Percentiles rank a stretch among this genome's conserved stretches.
phyloP scores from a whole-genome alignment of 306 rosid species.

The Senna tora region DNA sequence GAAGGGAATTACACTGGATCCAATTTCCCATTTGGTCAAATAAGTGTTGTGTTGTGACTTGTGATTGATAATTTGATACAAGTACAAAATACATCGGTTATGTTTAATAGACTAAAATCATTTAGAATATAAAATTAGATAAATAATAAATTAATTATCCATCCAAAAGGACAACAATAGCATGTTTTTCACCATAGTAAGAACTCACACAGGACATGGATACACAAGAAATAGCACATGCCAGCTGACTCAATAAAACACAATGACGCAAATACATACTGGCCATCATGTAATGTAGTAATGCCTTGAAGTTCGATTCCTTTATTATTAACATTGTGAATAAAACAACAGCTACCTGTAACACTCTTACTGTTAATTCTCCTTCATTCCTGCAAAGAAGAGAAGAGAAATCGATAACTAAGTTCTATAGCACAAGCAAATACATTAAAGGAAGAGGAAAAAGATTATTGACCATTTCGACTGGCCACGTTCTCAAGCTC shows the following conservation, averaged over 20 bases:
- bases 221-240: slow-evolving; percentile 24
- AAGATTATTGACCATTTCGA: slow-evolving; percentile 3
- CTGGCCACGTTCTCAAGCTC: background rate
- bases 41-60: too few species aligned
- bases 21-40: too few species aligned
- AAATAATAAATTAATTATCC: slow-evolving; percentile 3
- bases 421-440: slow-evolving; percentile 24
- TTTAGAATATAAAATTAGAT: too few species aligned
- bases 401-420: slow-evolving; percentile 15
- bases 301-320: slow-evolving; percentile 31
- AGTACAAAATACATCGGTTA: too few species aligned
- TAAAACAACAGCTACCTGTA: slow-evolving; percentile 33
- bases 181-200: slow-evolving; percentile 29
- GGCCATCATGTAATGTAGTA: slow-evolving; percentile 37
- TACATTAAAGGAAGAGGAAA: slow-evolving; percentile 7
- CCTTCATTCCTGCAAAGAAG: slow-evolving; percentile 50
- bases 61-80: too few species aligned
- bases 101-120: too few species aligned
- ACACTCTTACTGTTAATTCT: slow-evolving; percentile 26
- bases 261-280: slow-evolving; percentile 30
- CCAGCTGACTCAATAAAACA: slow-evolving; percentile 25
- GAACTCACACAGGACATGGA: slow-evolving; percentile 29
- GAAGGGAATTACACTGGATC: too few species aligned
- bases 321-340: slow-evolving; percentile 32
- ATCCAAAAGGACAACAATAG: background rate